Conservation (phyloP, 139 green algal species). For the Edaphochlamys debaryana region DNA sequence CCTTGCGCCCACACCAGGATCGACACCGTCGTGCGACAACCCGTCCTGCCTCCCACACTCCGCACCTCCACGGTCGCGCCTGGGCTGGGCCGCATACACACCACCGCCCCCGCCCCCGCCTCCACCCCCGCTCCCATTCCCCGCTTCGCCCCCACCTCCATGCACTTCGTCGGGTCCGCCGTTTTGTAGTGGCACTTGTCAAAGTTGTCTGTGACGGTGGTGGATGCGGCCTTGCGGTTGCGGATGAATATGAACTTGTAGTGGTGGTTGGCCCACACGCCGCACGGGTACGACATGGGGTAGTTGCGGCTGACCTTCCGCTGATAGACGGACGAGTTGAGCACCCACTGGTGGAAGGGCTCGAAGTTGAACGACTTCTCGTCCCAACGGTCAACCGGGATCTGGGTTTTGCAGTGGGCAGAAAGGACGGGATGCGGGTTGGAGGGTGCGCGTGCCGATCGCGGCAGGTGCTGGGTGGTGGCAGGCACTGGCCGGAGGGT, state of each 20-base stretch:
- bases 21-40: no score
- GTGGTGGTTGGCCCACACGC: constrained; percentile 44
- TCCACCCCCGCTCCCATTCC: no score
- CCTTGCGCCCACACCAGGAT: no score
- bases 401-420: neutral
- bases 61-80: no score
- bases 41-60: no score
- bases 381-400: constrained; percentile 25
- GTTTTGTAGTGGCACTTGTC: constrained; percentile 40
- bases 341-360: constrained; percentile 29
- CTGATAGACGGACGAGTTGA: constrained; percentile 30
- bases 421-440: no score
- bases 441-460: no score
- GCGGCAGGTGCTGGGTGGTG: no score
- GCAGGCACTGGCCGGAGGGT: no score
- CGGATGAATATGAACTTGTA: constrained; percentile 48
- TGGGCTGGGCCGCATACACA: no score
- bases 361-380: constrained; percentile 32
- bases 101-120: no score
- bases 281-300: constrained; percentile 34
- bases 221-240: constrained; percentile 35
- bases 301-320: constrained; percentile 17
- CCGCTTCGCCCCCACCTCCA: no score
- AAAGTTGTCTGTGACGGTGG: constrained; percentile 39
- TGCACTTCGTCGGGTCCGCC: constrained; percentile 17